Percentiles rank a stretch among this genome's conserved stretches.
Evolutionary conservation across 2,329 filamentous ascomycete species (phyloP).

Genomic region (Fusarium pilosicola): DNA sequence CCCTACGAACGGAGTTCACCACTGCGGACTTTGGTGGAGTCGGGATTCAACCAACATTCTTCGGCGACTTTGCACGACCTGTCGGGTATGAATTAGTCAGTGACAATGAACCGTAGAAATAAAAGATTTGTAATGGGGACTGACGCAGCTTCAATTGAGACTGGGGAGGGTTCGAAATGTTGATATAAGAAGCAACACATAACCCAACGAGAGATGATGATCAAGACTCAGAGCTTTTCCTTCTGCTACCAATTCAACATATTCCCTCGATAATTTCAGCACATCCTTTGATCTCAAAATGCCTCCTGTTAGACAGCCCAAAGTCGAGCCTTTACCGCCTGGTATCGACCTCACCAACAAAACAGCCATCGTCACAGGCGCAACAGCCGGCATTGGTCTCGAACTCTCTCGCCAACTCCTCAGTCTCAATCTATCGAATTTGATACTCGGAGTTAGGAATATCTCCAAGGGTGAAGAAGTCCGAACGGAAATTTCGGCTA

Average conservation of each 20-base stretch:
- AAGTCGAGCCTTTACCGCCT: slow-evolving; percentile 20
- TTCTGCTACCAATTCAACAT: too few relatives aligned
- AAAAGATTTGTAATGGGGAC: not conserved
- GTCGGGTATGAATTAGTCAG: not conserved
- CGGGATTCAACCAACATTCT: not conserved
- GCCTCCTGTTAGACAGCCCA: slow-evolving; percentile 18
- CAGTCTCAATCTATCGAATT: slow-evolving; percentile 45
- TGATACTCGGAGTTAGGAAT: slow-evolving; percentile 55
- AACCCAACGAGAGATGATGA: not conserved
- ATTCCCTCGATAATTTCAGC: accelerated
- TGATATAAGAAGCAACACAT: not conserved
- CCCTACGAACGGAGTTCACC: not conserved
- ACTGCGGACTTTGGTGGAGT: not conserved
- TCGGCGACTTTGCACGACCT: not conserved
- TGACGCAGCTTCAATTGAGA: too few relatives aligned
- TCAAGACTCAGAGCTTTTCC: not conserved
- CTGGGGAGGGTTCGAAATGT: not conserved
- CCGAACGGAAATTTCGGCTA: slow-evolving; percentile 1
- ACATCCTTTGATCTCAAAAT: not conserved
- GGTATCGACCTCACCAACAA: slow-evolving; percentile 40
- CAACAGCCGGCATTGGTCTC: slow-evolving; percentile 55
- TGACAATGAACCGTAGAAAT: too few relatives aligned
- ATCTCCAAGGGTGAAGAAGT: slow-evolving; percentile 44
- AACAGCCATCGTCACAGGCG: slow-evolving; percentile 55
- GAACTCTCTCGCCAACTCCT: slow-evolving; percentile 53